phyloP scores from a whole-genome alignment of 768 basidiomycete species.

The Suillus americanus region DNA sequence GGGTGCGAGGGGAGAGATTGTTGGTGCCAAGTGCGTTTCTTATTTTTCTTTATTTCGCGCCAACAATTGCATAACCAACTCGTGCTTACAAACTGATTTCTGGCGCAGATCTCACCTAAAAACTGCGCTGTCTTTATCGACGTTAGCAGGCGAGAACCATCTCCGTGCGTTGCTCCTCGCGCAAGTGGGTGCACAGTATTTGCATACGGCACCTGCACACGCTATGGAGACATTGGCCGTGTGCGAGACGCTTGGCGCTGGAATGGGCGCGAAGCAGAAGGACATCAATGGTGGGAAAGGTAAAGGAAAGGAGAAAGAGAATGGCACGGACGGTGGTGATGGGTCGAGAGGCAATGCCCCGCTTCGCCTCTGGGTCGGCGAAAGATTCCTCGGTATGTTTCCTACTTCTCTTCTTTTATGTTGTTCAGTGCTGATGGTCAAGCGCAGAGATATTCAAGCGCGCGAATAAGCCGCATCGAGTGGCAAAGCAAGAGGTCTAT shows the following conservation, averaged over 20 bases:
- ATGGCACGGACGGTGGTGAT: slow-evolving; percentile 20
- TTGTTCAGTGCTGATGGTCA: background rate
- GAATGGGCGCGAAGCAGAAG: slow-evolving; percentile 49
- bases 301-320: slow-evolving; percentile 2
- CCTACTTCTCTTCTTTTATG: background rate
- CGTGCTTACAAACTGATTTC: slow-evolving; percentile 19
- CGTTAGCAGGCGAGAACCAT: slow-evolving; percentile 65
- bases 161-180: slow-evolving; percentile 69
- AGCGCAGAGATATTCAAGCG: slow-evolving; percentile 57
- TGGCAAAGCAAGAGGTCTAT: slow-evolving; percentile 43
- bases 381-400: slow-evolving; percentile 60
- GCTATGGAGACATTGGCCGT: slow-evolving; percentile 65
- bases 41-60: slow-evolving; percentile 12
- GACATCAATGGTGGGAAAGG: slow-evolving; percentile 9
- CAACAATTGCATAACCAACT: slow-evolving; percentile 9
- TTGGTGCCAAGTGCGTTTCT: slow-evolving; percentile 57
- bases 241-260: slow-evolving; percentile 69
- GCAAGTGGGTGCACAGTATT: slow-evolving; percentile 66
- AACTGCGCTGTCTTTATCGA: slow-evolving; percentile 56
- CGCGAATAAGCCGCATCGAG: slow-evolving; percentile 48
- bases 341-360: slow-evolving; percentile 56
- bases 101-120: slow-evolving; percentile 45
- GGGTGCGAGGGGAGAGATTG: slow-evolving; percentile 41
- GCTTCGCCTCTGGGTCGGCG: slow-evolving; percentile 71
- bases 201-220: slow-evolving; percentile 69